Evolutionary conservation across 2,329 filamentous ascomycete genomes (phyloP), one percentile per base, ranked within the genome.

Genomic region (Pseudocercospora macadamiae): DNA sequence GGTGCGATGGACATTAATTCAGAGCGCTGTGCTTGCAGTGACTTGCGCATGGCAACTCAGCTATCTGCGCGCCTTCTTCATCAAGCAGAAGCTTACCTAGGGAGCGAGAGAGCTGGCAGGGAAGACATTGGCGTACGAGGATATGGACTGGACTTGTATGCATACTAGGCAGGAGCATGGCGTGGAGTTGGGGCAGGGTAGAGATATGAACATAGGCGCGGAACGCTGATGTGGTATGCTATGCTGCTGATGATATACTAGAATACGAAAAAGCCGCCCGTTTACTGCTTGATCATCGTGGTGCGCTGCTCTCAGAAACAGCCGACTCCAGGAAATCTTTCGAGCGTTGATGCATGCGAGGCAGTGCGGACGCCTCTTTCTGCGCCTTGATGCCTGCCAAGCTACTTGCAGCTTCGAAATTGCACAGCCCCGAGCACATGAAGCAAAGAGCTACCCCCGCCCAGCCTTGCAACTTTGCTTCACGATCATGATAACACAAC

Each of bases 11-110:
- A 93, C 95, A 66, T 72, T 97, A 65, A 89, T 97, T 67, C 95
- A 99, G 78, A 80, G 97, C 61, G 83, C 87, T 53, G 86, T 97
- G 34, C 82, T 99, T 54, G 90, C 88, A 55, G 82, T 88, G 56
- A 96, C 95, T 30, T 99, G 95, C 79, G 90, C 91, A 62, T 99
- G 95, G 95, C 95, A 99, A 77, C 82, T 99, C 47, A 96, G 92
- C 54, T 93, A 99, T 78, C 84, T 99, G 70, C 86, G 95, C 68
- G 89, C 90, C 47, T 99, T 99, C 85, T 99, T 99, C 82, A 99
- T 99, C 82, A 99, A 99, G 85, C 93, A 97, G 82, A 99, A 99
- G 84, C 87, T 99, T 75, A 97, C 95, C 60, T 99, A 86, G 66
- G 26, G 18, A 12, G 21, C 25, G 14, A 19, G 16, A 36, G 18